Percentiles rank a stretch among this genome's conserved stretches.
Conservation (phyloP, 345 rosid species). For the Eucalyptus urophylla region DNA sequence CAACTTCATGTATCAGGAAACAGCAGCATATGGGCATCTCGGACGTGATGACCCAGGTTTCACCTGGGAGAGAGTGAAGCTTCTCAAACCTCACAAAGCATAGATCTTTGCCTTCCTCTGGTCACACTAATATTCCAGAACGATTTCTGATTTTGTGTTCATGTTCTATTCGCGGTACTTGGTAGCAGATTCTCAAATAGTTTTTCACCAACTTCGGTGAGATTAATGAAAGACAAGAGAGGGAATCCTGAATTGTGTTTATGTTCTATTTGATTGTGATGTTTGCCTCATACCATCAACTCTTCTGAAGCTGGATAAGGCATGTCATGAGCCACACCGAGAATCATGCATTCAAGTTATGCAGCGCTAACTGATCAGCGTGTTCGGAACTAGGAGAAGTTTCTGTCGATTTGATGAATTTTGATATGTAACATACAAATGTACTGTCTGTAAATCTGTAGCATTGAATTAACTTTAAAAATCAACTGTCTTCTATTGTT, state of each 20-base stretch:
- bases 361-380: not conserved
- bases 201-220: not conserved
- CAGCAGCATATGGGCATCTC: slow-evolving; percentile 11
- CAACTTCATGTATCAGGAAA: slow-evolving; percentile 6
- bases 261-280: not conserved
- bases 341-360: not conserved
- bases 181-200: not conserved
- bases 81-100: slow-evolving; percentile 4
- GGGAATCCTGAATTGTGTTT: not conserved
- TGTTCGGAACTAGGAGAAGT: not conserved
- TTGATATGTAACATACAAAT: not conserved
- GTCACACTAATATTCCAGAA: not conserved
- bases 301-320: not conserved
- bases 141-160: not conserved
- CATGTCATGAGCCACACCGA: not conserved
- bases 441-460: not conserved
- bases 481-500: not conserved
- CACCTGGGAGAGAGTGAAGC: slow-evolving; percentile 7
- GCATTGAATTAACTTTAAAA: not conserved
- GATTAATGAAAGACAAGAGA: not conserved
- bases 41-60: slow-evolving; percentile 5
- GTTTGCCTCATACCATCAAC: not conserved
- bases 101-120: not conserved
- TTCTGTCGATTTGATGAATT: not conserved
- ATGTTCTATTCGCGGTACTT: not conserved